Evolutionary conservation across 768 basidiomycete genomes (phyloP).

Genomic region (Cyathus striatus): DNA sequence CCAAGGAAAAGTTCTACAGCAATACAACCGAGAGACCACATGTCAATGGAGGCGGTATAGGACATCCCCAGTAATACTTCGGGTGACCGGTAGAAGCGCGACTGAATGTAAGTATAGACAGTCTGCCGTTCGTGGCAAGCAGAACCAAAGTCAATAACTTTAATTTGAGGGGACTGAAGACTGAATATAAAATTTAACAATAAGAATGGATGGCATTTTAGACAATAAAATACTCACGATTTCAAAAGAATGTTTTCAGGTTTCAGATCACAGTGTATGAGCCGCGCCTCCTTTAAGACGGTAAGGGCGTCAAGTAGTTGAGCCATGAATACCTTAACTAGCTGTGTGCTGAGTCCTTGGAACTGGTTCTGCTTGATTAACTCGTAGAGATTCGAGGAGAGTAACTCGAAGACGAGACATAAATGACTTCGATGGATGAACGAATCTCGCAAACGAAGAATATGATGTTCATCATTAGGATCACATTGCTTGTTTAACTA

Average conservation of each 20-base stretch:
- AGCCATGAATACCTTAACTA: slow-evolving; percentile 97
- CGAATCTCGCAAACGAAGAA: slow-evolving; percentile 88
- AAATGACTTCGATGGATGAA: slow-evolving; percentile 97
- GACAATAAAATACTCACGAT: slow-evolving; percentile 48
- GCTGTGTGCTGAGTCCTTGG: slow-evolving; percentile 92
- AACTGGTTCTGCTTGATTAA: slow-evolving; percentile 99
- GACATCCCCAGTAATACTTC: slow-evolving; percentile 94
- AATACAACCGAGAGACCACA: slow-evolving; percentile 99
- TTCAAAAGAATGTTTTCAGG: slow-evolving; percentile 98
- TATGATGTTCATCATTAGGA: slow-evolving; percentile 93
- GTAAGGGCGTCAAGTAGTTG: slow-evolving; percentile 91
- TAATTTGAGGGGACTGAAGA: slow-evolving; percentile 95
- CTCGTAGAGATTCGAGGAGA: slow-evolving; percentile 97
- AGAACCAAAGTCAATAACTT: slow-evolving; percentile 98
- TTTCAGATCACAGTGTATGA: slow-evolving; percentile 98
- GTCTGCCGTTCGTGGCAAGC: slow-evolving; percentile 99
- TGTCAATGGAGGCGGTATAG: slow-evolving; percentile 94
- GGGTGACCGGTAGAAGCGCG: slow-evolving; percentile 96
- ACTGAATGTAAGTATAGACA: slow-evolving; percentile 99
- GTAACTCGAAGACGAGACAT: slow-evolving; percentile 95
- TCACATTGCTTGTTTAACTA: slow-evolving; percentile 94
- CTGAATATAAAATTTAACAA: slow-evolving; percentile 31
- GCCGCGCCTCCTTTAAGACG: slow-evolving; percentile 88
- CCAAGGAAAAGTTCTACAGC: slow-evolving; percentile 98
- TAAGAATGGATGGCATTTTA: neutral